Percentiles rank a stretch among this genome's conserved stretches.
Evolutionary conservation across 2,329 filamentous ascomycete species (phyloP).

Genomic region (Grosmannia huntii): DNA sequence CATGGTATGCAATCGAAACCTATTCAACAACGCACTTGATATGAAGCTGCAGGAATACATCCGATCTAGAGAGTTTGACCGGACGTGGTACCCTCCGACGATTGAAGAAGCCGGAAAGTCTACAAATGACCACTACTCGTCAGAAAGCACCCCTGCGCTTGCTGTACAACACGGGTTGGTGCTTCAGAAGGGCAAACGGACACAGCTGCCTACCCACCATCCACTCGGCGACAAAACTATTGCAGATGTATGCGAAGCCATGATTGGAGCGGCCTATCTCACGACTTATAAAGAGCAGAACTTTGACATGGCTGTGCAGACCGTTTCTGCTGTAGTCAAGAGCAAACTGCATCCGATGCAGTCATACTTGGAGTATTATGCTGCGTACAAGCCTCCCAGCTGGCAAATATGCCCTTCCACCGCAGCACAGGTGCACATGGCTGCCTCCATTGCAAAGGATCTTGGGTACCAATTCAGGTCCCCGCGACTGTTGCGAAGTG

Average conservation of each 20-base stretch:
- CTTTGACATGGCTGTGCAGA: slow-evolving; percentile 46
- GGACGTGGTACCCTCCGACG: slow-evolving; percentile 73
- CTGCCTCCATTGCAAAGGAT: slow-evolving; percentile 45
- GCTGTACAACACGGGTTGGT: slow-evolving; percentile 37
- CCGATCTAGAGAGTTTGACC: slow-evolving; percentile 70
- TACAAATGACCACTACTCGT: neutral
- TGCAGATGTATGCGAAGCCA: slow-evolving; percentile 85
- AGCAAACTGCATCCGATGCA: slow-evolving; percentile 57
- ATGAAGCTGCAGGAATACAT: slow-evolving; percentile 60
- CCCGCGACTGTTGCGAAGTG: slow-evolving; percentile 65
- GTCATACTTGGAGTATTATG: slow-evolving; percentile 60
- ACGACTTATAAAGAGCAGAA: slow-evolving; percentile 26
- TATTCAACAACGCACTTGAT: slow-evolving; percentile 64
- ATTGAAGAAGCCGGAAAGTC: slow-evolving; percentile 1
- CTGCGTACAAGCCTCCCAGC: slow-evolving; percentile 51
- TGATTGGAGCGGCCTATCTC: slow-evolving; percentile 76
- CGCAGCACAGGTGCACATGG: slow-evolving; percentile 56
- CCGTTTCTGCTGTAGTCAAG: slow-evolving; percentile 57
- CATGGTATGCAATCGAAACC: slow-evolving; percentile 80
- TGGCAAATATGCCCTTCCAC: slow-evolving; percentile 56
- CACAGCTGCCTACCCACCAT: slow-evolving; percentile 43
- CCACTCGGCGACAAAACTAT: slow-evolving; percentile 75
- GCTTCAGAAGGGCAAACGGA: slow-evolving; percentile 57
- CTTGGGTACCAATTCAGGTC: slow-evolving; percentile 55
- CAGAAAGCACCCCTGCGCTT: neutral